These are phyloP conservation scores for Ascochyta rabiei DNA, from an alignment of 2,329 filamentous ascomycete genomes.

Conservation along the genomic window DNA sequence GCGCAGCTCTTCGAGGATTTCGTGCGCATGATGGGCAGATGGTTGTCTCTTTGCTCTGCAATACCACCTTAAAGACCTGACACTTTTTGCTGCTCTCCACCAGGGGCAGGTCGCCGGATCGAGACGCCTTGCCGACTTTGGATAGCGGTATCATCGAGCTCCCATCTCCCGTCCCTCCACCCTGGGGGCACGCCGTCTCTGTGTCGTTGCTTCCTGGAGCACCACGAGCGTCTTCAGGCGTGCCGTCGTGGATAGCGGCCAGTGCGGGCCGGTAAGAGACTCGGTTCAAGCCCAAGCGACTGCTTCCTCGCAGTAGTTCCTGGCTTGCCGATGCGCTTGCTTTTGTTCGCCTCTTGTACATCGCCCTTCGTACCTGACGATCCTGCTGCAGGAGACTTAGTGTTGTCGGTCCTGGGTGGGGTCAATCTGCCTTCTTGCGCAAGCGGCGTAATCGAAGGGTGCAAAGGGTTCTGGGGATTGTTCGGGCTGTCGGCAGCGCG, in stretches of 20 bases:
- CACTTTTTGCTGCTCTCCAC: constrained; percentile 18
- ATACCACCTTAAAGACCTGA: constrained; percentile 34
- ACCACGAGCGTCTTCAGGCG: neutral
- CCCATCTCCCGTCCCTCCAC: constrained; percentile 22
- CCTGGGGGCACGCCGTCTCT: constrained; percentile 14
- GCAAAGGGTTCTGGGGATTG: constrained; percentile 30
- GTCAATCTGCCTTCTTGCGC: neutral
- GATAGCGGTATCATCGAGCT: constrained; percentile 21
- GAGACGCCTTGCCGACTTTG: constrained; percentile 29
- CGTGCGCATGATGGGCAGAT: constrained; percentile 33
- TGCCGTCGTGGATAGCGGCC: neutral
- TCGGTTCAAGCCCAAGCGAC: neutral
- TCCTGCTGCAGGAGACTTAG: neutral
- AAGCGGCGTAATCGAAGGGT: constrained; percentile 26
- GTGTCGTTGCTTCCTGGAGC: constrained; percentile 2
- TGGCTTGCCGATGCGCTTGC: neutral
- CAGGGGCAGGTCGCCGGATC: constrained; percentile 20
- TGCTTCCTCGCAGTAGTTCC: constrained; percentile 1
- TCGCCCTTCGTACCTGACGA: neutral
- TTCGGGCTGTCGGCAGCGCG: constrained; percentile 25
- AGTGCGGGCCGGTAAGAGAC: neutral
- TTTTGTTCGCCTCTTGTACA: neutral
- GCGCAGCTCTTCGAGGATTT: constrained; percentile 25
- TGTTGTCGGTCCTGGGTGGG: neutral
- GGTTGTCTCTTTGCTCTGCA: constrained; percentile 30